Percentiles rank a stretch among this genome's conserved stretches.
These are phyloP conservation scores for Naganishia vaughanmartiniae DNA, from an alignment of 768 basidiomycete genomes.

Conservation along the genomic window DNA sequence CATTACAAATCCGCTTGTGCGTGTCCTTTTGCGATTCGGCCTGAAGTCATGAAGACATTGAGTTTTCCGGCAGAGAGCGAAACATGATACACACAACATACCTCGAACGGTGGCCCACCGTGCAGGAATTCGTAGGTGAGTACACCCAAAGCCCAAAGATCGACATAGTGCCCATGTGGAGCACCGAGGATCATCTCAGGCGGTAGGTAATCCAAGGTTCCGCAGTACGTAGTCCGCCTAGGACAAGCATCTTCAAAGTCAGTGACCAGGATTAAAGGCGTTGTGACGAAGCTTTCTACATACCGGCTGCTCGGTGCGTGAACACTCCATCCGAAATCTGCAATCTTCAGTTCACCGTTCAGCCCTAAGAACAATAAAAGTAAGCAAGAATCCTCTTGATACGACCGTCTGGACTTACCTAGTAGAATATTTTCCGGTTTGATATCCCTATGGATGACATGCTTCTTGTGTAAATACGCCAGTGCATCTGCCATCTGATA, in stretches of 20 bases:
- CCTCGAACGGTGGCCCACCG: slow-evolving; percentile 79
- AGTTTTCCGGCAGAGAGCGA: not conserved
- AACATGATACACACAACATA: not conserved
- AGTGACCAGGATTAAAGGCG: not conserved
- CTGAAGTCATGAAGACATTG: not conserved
- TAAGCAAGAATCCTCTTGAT: not conserved
- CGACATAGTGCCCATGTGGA: slow-evolving; percentile 85
- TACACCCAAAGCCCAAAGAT: slow-evolving; percentile 96
- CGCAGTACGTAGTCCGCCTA: slow-evolving; percentile 79
- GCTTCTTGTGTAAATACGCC: slow-evolving; percentile 84
- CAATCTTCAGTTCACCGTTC: slow-evolving; percentile 96
- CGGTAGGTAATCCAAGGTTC: slow-evolving; percentile 92
- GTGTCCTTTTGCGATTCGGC: slow-evolving; percentile 62
- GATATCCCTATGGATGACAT: slow-evolving; percentile 98
- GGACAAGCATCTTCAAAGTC: not conserved
- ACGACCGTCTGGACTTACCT: not conserved
- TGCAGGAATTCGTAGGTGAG: slow-evolving; percentile 90
- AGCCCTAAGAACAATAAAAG: slow-evolving; percentile 51
- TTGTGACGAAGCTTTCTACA: slow-evolving; percentile 13
- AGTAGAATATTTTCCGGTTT: slow-evolving; percentile 96
- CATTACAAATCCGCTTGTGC: slow-evolving; percentile 70
- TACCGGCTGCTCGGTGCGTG: slow-evolving; percentile 42
- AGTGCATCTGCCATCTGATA: slow-evolving; percentile 98
- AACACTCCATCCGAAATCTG: slow-evolving; percentile 92
- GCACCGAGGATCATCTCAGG: slow-evolving; percentile 97